Evolutionary conservation across 352 stramenopile genomes (phyloP), one percentile per base, ranked within the genome.

Genomic region (Lagenidium sp.): DNA sequence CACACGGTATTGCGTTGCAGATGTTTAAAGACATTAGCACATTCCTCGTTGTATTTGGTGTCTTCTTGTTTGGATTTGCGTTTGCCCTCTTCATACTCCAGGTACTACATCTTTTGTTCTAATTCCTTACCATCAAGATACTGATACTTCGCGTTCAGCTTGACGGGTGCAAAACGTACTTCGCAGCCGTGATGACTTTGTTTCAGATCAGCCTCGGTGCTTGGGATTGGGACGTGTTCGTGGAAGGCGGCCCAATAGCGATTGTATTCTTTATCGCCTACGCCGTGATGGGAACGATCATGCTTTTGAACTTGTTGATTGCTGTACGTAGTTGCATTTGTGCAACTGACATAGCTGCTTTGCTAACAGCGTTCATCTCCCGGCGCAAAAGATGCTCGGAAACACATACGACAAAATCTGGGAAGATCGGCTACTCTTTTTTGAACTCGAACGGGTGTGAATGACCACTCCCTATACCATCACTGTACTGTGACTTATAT

Each of bases 361-460:
- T 5, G 23, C 28, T 41, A n/a, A 10, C 1, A 31, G 4, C 29
- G 23, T 31, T 13, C 2, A 18, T 15, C 37, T 30, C 8, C 8
- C 15, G 28, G 8, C 8, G 15, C 15, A 22, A n/a, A 18, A 91
- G 78, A 88, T 91, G 78, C 66, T 88, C 34, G 78, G 75, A 7
- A 86, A 84, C 47, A 91, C 75, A 6, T 91, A 91, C 60, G 71
- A 91, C 60, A 86, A 91, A 30, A 70, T 91, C 5, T 88, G 75
- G 75, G 78, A 86, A 60, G 75, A 91, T 42, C 70, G 71, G 0
- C 41, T 91, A 39, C 60, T 85, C 6, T 91, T 88, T 40, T 91
- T 85, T 40, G 73, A 86, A 36, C 67, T 91, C 10, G 78, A 91
- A 32, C 60, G 75, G 48, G 78, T 88, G 63, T 19, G 55, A n/a